phyloP scores from a whole-genome alignment of 805 yeast species.

The Wickerhamomyces bisporus region DNA sequence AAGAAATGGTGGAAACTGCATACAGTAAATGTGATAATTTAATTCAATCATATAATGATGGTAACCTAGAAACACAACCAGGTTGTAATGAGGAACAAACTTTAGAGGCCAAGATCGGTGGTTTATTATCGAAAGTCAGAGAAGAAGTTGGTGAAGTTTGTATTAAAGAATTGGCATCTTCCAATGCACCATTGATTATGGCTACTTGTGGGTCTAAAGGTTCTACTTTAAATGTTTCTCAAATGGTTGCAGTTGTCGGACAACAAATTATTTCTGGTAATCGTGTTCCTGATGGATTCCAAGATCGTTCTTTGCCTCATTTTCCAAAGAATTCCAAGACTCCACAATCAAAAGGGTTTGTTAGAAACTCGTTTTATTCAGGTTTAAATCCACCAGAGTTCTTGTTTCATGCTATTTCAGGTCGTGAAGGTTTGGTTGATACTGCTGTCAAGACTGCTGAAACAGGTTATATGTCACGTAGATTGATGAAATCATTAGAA shows the following conservation, averaged over 20 bases:
- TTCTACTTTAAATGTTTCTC: constrained; percentile 95
- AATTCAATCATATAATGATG: constrained; percentile 70
- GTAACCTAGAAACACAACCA: constrained; percentile 95
- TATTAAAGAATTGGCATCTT: constrained; percentile 80
- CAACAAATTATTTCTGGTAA: constrained; percentile 98
- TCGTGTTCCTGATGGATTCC: constrained; percentile 99
- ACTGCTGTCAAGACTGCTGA: constrained; percentile 99
- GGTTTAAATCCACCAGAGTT: constrained; percentile 97
- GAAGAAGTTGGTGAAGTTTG: constrained; percentile 99
- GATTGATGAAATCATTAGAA: constrained; percentile 95
- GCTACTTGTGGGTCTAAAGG: constrained; percentile 99
- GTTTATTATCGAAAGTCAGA: constrained; percentile 91
- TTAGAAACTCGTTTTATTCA: constrained; percentile 88
- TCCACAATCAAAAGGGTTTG: constrained; percentile 97
- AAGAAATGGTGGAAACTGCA: constrained; percentile 83
- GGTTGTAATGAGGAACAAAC: constrained; percentile 99
- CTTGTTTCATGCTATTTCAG: constrained; percentile 97
- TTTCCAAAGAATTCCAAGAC: constrained; percentile 93
- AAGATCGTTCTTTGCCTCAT: constrained; percentile 96
- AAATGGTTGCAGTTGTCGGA: constrained; percentile 99
- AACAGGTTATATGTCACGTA: constrained; percentile 97
- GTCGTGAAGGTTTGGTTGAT: constrained; percentile 99
- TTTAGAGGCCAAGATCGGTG: constrained; percentile 95
- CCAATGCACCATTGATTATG: constrained; percentile 97
- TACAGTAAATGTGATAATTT: constrained; percentile 88